Percentiles rank a stretch among this genome's conserved stretches.
phyloP scores from a whole-genome alignment of 371 early-diverging fungal species.

The Apophysomyces ossiformis region DNA sequence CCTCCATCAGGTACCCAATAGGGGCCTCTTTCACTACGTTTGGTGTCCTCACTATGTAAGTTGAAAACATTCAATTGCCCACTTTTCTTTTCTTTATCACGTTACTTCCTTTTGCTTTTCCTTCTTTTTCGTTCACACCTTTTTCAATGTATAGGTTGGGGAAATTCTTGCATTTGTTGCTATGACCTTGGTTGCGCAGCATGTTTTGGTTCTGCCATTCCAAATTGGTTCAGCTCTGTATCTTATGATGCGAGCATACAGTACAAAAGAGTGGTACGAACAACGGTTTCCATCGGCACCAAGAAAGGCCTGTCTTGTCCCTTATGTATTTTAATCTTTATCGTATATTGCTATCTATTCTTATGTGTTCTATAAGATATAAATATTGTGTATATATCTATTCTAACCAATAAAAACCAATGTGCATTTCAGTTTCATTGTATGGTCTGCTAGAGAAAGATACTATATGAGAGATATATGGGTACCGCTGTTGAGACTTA shows the following conservation, averaged over 20 bases:
- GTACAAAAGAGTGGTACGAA: slow-evolving; percentile 44
- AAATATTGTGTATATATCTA: too few relatives aligned
- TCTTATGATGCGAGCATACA: slow-evolving; percentile 33
- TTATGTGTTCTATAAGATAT: too few relatives aligned
- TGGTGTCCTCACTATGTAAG: slow-evolving; percentile 58
- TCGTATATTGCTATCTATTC: not conserved
- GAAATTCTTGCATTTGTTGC: slow-evolving; percentile 40
- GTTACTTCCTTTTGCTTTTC: not conserved
- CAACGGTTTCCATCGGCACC: slow-evolving; percentile 25
- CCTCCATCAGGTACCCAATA: not conserved
- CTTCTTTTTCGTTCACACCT: not conserved
- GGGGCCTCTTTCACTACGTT: slow-evolving; percentile 36
- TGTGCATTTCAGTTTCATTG: too few relatives aligned
- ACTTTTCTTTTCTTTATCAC: too few relatives aligned
- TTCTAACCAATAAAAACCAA: too few relatives aligned
- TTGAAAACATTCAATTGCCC: not conserved
- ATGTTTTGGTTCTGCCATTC: slow-evolving; percentile 24
- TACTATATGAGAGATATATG: too few relatives aligned
- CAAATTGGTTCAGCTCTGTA: slow-evolving; percentile 30
- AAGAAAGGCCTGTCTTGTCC: slow-evolving; percentile 31
- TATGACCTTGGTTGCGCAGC: slow-evolving; percentile 34
- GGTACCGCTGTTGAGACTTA: too few relatives aligned
- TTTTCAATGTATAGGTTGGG: slow-evolving; percentile 23
- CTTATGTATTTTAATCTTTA: slow-evolving; percentile 30
- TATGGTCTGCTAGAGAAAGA: too few relatives aligned